Conservation (phyloP, 73 alveolate genomes). For the Breviolum minutum region DNA sequence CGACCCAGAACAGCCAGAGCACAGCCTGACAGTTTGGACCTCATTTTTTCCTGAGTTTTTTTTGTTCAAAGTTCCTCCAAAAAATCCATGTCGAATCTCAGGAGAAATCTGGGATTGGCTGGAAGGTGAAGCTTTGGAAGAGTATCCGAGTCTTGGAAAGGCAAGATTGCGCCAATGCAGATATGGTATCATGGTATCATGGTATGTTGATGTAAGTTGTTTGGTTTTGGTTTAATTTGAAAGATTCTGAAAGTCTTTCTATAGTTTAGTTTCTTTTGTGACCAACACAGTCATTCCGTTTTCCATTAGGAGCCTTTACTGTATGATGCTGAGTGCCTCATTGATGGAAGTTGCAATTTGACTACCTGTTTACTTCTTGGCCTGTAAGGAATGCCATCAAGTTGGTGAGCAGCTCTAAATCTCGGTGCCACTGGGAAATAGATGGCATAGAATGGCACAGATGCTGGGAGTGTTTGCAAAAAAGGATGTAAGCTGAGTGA, state of each 20-base stretch:
- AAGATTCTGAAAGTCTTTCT: no score
- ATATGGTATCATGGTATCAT: no score
- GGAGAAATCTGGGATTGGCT: constrained; percentile 30
- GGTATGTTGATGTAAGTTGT: no score
- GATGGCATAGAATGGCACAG: no score
- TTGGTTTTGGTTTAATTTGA: no score
- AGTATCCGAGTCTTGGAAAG: constrained; percentile 54
- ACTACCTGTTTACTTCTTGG: no score
- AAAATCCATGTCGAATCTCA: background rate
- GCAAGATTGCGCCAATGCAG: background rate
- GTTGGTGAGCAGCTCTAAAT: constrained; percentile 28
- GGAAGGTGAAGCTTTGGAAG: constrained; percentile 43
- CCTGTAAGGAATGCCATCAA: constrained; percentile 22
- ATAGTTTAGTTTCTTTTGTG: no score
- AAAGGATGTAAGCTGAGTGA: background rate
- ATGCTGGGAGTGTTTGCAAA: background rate
- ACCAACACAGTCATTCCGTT: no score
- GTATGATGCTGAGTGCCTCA: no score
- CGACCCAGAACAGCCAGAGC: background rate
- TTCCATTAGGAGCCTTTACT: no score
- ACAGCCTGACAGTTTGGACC: background rate
- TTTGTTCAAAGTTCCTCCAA: background rate
- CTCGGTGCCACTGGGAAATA: background rate
- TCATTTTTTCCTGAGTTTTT: no score
- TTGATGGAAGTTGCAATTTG: no score